A percentile compares a stretch with the other conserved stretches of the same genome.
Evolutionary conservation across 352 stramenopile genomes (phyloP).

Genomic region (Phytophthora ramorum): DNA sequence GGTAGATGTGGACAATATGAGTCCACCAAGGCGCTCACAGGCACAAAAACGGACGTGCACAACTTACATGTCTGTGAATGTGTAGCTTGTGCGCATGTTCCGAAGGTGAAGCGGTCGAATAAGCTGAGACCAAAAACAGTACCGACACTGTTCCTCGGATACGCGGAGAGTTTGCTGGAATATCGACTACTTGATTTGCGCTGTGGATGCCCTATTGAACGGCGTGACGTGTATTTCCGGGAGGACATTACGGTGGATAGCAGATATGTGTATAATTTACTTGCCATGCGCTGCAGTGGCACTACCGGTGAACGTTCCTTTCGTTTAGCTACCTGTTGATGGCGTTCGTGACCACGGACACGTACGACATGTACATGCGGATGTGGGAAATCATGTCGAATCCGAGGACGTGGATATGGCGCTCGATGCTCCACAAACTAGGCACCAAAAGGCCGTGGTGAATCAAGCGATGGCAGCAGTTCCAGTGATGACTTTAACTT

Average conservation of each 20-base stretch:
- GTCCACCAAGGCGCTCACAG: constrained; percentile 3
- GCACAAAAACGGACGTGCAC: constrained; percentile 2
- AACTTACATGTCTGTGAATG: constrained; percentile 3
- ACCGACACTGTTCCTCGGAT: background rate
- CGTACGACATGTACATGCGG: background rate
- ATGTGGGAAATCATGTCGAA: background rate
- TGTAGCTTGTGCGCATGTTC: constrained; percentile 3
- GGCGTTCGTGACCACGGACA: background rate
- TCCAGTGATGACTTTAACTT: no score
- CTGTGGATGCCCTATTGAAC: background rate
- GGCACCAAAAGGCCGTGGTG: no score
- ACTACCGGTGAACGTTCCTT: background rate
- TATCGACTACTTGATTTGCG: constrained; percentile 4
- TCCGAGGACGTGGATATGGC: background rate
- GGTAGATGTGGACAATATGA: constrained; percentile 13
- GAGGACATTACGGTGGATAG: constrained; percentile 9
- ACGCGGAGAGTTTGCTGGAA: background rate
- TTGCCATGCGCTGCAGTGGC: background rate
- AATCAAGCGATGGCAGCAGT: no score
- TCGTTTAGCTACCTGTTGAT: background rate
- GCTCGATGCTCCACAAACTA: no score
- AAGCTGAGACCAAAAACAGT: constrained; percentile 1
- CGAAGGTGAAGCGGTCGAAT: constrained; percentile 1
- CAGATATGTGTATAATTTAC: constrained; percentile 1
- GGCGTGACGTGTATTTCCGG: constrained; percentile 5